Evolutionary conservation across 163 green algal genomes (phyloP).

Genomic region (Chlorella variabilis): DNA sequence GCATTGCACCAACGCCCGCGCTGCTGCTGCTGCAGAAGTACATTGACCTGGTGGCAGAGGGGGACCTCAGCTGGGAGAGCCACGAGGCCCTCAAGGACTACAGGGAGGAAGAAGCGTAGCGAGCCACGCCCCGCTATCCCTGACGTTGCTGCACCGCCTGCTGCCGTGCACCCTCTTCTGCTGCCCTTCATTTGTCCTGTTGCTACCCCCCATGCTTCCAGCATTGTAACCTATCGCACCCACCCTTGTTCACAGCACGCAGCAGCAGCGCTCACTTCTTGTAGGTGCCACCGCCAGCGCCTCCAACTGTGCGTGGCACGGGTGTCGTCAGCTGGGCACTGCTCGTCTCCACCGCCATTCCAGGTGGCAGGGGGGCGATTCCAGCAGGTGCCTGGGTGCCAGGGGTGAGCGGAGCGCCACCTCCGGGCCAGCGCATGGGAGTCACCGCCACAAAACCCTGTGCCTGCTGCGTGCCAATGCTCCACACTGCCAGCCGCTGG

Average conservation of each 20-base stretch:
- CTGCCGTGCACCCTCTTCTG: too few relatives aligned
- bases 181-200: too few relatives aligned
- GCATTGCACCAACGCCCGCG: not conserved
- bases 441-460: slow-evolving; percentile 37
- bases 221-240: too few relatives aligned
- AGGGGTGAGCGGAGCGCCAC: not conserved
- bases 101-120: slow-evolving; percentile 27
- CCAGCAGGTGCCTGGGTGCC: not conserved
- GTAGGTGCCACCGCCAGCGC: slow-evolving; percentile 9
- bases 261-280: slow-evolving; percentile 34
- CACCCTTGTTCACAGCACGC: too few relatives aligned
- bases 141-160: too few relatives aligned
- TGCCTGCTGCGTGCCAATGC: slow-evolving; percentile 23
- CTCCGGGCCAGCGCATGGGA: slow-evolving; percentile 28
- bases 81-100: slow-evolving; percentile 62
- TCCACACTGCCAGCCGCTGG: slow-evolving; percentile 40
- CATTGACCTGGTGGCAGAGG: slow-evolving; percentile 65
- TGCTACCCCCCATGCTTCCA: too few relatives aligned
- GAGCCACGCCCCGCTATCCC: too few relatives aligned
- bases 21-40: slow-evolving; percentile 59
- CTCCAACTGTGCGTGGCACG: not conserved
- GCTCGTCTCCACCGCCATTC: not conserved
- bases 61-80: slow-evolving; percentile 68
- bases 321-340: not conserved
- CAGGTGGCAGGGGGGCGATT: not conserved